These are phyloP conservation scores for Penicillium robsamsonii DNA, from an alignment of 495 filamentous ascomycete species.

Conservation along the genomic window DNA sequence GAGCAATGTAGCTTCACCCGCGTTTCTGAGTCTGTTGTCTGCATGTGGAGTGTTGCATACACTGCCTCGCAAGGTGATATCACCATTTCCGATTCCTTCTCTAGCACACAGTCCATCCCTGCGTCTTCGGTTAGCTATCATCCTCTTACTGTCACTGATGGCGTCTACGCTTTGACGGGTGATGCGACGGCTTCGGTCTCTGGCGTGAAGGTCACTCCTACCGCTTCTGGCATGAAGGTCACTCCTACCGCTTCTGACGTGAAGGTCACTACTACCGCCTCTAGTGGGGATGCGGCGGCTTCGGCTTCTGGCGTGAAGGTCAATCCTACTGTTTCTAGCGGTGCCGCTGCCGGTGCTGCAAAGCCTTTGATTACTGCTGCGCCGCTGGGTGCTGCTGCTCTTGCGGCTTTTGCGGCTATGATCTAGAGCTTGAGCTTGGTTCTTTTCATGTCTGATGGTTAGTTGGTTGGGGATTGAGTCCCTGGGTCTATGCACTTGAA, in stretches of 20 bases:
- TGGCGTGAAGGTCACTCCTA: too few species aligned
- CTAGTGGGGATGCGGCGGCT: too few species aligned
- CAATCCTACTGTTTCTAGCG: slow-evolving; percentile 8
- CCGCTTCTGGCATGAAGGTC: too few species aligned
- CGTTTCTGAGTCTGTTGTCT: slow-evolving; percentile 13
- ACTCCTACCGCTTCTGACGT: too few species aligned
- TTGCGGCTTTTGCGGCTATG: slow-evolving; percentile 1
- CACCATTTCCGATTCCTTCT: slow-evolving; percentile 6
- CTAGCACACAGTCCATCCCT: neutral
- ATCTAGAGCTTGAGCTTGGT: neutral
- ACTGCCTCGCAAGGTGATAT: neutral
- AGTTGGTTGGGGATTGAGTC: neutral
- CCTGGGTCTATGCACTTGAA: neutral
- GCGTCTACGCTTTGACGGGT: slow-evolving; percentile 7
- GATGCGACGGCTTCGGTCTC: slow-evolving; percentile 6
- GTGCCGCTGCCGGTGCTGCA: slow-evolving; percentile 4
- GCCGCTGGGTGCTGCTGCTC: slow-evolving; percentile 17
- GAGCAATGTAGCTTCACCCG: slow-evolving; percentile 16
- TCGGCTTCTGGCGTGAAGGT: neutral
- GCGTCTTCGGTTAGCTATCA: neutral
- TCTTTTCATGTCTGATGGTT: neutral
- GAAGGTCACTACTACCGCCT: too few species aligned
- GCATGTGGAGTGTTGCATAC: slow-evolving; percentile 1
- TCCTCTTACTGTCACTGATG: slow-evolving; percentile 12
- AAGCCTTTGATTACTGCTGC: slow-evolving; percentile 20